These are phyloP conservation scores for Viola odorata DNA, from an alignment of 345 rosid species.

Conservation along the genomic window DNA sequence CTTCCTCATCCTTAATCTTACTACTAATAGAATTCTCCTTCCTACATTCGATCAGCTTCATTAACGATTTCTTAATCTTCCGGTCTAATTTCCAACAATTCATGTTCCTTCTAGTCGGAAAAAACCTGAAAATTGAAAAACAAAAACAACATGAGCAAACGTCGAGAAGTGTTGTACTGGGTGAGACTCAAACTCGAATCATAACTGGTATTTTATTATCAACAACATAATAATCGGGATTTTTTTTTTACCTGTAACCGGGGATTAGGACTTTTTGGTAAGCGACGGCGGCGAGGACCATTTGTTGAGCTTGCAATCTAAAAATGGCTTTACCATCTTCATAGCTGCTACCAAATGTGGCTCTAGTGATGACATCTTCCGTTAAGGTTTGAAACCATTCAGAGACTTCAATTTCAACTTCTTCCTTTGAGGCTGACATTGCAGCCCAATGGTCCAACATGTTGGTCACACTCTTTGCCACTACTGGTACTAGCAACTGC, in stretches of 20 bases:
- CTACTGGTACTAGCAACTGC: slow-evolving; percentile 31
- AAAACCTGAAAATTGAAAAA: slow-evolving; percentile 16
- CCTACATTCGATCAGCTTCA: slow-evolving; percentile 19
- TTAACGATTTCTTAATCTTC: slow-evolving; percentile 16
- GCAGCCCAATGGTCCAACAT: slow-evolving; percentile 35
- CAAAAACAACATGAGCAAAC: not conserved
- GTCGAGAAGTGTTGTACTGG: too few species aligned
- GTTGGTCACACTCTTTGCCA: slow-evolving; percentile 23
- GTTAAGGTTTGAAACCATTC: slow-evolving; percentile 32
- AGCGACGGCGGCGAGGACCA: slow-evolving; percentile 25
- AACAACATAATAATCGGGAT: not conserved
- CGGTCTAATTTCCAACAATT: slow-evolving; percentile 28
- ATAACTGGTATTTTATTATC: not conserved
- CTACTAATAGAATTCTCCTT: not conserved
- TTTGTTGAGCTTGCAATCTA: slow-evolving; percentile 43
- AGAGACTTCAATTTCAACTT: slow-evolving; percentile 26
- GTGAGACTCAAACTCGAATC: not conserved
- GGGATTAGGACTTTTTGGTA: slow-evolving; percentile 37
- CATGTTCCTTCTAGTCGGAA: slow-evolving; percentile 22
- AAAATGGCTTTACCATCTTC: slow-evolving; percentile 68
- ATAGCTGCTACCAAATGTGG: slow-evolving; percentile 64
- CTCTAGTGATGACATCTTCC: slow-evolving; percentile 38
- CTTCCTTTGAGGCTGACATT: slow-evolving; percentile 18
- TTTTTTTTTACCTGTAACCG: slow-evolving; percentile 48
- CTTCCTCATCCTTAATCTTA: not conserved